These are phyloP conservation scores for Stemphylium lycopersici DNA, from an alignment of 2,329 filamentous ascomycete genomes.

Conservation along the genomic window DNA sequence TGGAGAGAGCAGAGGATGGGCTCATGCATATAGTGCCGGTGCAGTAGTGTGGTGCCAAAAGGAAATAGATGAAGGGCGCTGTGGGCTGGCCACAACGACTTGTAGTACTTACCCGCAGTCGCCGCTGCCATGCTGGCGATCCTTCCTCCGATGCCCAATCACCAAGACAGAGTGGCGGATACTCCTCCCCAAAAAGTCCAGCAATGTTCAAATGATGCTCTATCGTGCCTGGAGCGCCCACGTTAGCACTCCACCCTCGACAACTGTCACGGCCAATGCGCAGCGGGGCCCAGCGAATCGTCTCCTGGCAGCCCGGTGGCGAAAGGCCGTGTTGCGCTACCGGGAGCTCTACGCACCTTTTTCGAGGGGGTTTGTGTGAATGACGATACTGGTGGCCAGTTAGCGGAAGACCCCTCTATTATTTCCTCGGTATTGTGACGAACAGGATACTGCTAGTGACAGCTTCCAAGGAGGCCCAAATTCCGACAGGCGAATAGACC, in stretches of 20 bases:
- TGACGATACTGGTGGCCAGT: slow-evolving; percentile 39
- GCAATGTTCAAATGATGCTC: slow-evolving; percentile 11
- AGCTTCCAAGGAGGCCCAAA: slow-evolving; percentile 7
- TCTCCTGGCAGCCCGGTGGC: not conserved
- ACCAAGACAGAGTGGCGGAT: slow-evolving; percentile 17
- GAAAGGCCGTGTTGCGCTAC: slow-evolving; percentile 13
- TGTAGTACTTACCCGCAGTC: slow-evolving; percentile 49
- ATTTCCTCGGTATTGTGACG: slow-evolving; percentile 28
- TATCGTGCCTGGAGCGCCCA: slow-evolving; percentile 21
- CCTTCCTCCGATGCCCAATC: slow-evolving; percentile 28
- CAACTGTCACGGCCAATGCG: not conserved
- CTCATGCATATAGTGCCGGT: slow-evolving; percentile 22
- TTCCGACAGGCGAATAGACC: slow-evolving; percentile 17
- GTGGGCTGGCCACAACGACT: slow-evolving; percentile 27
- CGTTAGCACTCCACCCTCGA: slow-evolving; percentile 21
- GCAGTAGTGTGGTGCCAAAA: slow-evolving; percentile 24
- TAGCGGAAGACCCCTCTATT: slow-evolving; percentile 44
- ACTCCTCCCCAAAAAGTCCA: slow-evolving; percentile 18
- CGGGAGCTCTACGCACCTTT: slow-evolving; percentile 39
- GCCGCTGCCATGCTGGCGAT: slow-evolving; percentile 49
- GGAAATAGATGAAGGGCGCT: slow-evolving; percentile 27
- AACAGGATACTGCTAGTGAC: slow-evolving; percentile 26
- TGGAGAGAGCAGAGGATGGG: slow-evolving; percentile 33
- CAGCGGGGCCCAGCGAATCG: not conserved
- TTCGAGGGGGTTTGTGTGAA: slow-evolving; percentile 35